Conservation (phyloP, 2,329 filamentous ascomycete genomes). For the Fusarium humuli region DNA sequence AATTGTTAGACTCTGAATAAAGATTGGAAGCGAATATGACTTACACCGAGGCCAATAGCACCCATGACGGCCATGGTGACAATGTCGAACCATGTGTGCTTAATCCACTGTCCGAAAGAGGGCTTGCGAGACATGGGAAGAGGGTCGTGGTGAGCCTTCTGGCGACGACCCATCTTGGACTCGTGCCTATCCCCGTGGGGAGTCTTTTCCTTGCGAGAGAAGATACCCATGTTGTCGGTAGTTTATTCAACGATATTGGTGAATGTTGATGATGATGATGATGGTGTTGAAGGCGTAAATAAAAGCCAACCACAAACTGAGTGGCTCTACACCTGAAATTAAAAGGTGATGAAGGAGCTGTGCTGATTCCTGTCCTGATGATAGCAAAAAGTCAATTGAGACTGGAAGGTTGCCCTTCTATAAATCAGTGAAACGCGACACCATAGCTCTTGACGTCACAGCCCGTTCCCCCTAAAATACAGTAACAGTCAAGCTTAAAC, state of each 20-base stretch:
- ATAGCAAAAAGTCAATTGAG: neutral
- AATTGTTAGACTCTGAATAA: neutral
- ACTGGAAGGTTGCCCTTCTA: slow-evolving; percentile 16
- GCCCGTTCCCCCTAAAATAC: neutral
- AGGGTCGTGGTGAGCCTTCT: slow-evolving; percentile 30
- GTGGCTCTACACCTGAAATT: neutral
- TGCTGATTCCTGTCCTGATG: slow-evolving; percentile 5
- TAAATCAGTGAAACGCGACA: slow-evolving; percentile 17
- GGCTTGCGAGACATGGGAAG: slow-evolving; percentile 63
- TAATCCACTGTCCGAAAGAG: slow-evolving; percentile 76
- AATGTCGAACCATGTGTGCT: slow-evolving; percentile 74
- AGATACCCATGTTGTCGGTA: slow-evolving; percentile 30
- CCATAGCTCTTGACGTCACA: slow-evolving; percentile 30
- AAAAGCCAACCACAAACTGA: neutral
- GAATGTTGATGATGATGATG: neutral
- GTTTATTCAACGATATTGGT: neutral
- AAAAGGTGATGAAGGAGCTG: slow-evolving; percentile 5
- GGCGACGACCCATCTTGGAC: slow-evolving; percentile 7
- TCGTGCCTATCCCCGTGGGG: slow-evolving; percentile 18
- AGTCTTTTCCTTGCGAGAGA: slow-evolving; percentile 28
- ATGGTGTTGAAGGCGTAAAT: neutral
- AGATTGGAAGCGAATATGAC: slow-evolving; percentile 31
- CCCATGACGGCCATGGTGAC: slow-evolving; percentile 75
- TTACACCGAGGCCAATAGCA: slow-evolving; percentile 73
- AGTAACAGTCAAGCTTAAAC: slow-evolving; percentile 3